A percentile compares a stretch with the other conserved stretches of the same genome.
Evolutionary conservation across 2,329 filamentous ascomycete species (phyloP).

Genomic region (Coniella lustricola): DNA sequence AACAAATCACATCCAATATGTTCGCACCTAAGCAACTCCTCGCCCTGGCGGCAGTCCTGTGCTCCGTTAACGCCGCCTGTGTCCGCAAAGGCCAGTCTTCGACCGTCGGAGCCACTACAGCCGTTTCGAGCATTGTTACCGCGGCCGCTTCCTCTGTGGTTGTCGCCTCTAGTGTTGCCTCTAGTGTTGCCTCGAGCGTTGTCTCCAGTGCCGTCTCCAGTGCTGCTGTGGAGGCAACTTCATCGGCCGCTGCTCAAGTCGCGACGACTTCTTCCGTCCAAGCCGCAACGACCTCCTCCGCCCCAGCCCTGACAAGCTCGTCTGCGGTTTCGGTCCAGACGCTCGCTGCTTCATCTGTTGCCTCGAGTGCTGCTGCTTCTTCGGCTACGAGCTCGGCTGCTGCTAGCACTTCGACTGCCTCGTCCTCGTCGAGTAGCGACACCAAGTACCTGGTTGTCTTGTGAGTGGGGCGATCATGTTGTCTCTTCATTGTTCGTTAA

Average conservation of each 20-base stretch:
- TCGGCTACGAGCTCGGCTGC: background rate
- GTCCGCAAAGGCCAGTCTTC: slow-evolving; percentile 3
- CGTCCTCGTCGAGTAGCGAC: slow-evolving; percentile 4
- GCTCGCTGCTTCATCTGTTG: background rate
- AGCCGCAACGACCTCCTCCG: background rate
- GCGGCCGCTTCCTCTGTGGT: background rate
- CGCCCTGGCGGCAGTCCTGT: slow-evolving; percentile 5
- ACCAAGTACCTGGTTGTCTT: slow-evolving; percentile 16
- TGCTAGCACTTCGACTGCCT: background rate
- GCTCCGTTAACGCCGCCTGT: slow-evolving; percentile 11
- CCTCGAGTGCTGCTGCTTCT: background rate
- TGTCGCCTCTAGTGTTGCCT: background rate
- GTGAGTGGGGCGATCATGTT: background rate
- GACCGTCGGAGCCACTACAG: background rate
- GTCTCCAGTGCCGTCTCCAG: background rate
- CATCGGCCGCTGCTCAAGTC: background rate
- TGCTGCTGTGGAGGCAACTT: background rate
- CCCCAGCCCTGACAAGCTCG: background rate
- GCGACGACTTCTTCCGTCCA: background rate
- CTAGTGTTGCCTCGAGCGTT: no score
- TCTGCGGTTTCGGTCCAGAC: background rate
- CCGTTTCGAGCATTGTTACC: background rate
- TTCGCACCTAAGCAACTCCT: slow-evolving; percentile 9
- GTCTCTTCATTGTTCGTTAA: no score
- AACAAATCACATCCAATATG: background rate